A percentile compares a stretch with the other conserved stretches of the same genome.
Conservation (phyloP, 305 asterid species). For the Solanum hybrid region DNA sequence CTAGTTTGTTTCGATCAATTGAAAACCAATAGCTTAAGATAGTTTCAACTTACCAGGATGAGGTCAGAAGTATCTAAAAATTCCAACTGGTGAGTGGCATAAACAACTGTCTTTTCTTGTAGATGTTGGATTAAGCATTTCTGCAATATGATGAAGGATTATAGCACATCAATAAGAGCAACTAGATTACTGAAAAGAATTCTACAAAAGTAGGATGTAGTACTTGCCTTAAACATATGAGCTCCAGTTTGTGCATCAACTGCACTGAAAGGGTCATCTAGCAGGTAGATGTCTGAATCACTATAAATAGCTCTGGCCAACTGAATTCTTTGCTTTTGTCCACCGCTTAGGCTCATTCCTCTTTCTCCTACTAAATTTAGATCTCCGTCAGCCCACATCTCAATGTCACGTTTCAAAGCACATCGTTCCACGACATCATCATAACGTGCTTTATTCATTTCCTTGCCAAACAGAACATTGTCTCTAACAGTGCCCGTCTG, state of each 20-base stretch:
- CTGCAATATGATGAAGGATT: constrained; percentile 28
- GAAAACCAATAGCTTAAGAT: no score
- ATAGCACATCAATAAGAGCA: background rate
- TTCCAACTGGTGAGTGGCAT: constrained; percentile 70
- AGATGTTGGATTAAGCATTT: constrained; percentile 56
- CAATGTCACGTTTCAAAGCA: constrained; percentile 52
- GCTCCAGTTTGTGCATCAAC: constrained; percentile 83
- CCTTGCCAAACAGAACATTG: constrained; percentile 66
- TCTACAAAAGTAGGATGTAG: background rate
- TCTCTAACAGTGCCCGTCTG: constrained; percentile 67
- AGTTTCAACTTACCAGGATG: constrained; percentile 44
- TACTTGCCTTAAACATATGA: constrained; percentile 64
- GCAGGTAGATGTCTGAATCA: constrained; percentile 48
- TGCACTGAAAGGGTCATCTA: constrained; percentile 82
- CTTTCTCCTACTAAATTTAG: constrained; percentile 59
- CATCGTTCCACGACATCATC: constrained; percentile 58
- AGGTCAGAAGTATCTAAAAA: constrained; percentile 62
- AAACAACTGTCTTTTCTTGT: constrained; percentile 45
- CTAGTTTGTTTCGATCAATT: background rate
- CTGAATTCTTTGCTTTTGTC: constrained; percentile 74
- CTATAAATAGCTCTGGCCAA: constrained; percentile 72
- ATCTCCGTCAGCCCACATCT: constrained; percentile 64
- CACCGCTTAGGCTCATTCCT: constrained; percentile 69
- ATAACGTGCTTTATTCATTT: constrained; percentile 38
- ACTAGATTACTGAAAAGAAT: background rate